phyloP scores from a whole-genome alignment of 2,329 filamentous ascomycete genomes.

The Ascochyta fabae region DNA sequence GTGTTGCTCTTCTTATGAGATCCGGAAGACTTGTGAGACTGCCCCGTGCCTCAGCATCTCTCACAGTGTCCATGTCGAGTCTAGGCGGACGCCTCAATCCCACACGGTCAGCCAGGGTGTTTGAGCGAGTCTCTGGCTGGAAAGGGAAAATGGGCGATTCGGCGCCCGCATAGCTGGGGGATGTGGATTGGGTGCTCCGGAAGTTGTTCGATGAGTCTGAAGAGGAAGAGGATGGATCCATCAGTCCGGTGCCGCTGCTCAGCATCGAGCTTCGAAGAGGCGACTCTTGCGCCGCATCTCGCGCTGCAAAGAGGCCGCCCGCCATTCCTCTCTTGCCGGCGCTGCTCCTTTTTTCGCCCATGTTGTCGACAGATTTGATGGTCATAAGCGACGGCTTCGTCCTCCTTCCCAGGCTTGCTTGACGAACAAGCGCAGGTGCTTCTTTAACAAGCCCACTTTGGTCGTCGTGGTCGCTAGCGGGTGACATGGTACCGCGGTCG shows the following conservation, averaged over 20 bases:
- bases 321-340: slow-evolving; percentile 24
- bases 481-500: slow-evolving; percentile 40
- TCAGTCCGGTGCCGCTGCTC: slow-evolving; percentile 42
- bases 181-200: slow-evolving; percentile 26
- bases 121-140: slow-evolving; percentile 36
- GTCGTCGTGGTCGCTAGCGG: slow-evolving; percentile 44
- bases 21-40: slow-evolving; percentile 93
- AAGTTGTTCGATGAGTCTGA: slow-evolving; percentile 44
- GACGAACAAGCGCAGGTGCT: slow-evolving; percentile 44
- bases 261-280: slow-evolving; percentile 33
- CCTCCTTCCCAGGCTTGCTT: slow-evolving; percentile 57
- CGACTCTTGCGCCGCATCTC: slow-evolving; percentile 30
- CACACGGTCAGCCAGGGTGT: slow-evolving; percentile 50
- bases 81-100: slow-evolving; percentile 66
- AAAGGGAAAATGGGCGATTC: slow-evolving; percentile 42
- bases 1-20: slow-evolving; percentile 86
- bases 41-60: slow-evolving; percentile 80
- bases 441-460: slow-evolving; percentile 47
- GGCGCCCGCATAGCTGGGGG: slow-evolving; percentile 27
- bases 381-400: slow-evolving; percentile 57
- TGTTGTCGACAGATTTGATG: slow-evolving; percentile 53
- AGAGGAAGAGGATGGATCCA: slow-evolving; percentile 43
- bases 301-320: slow-evolving; percentile 4
- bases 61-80: slow-evolving; percentile 81
- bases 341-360: slow-evolving; percentile 30